Base-by-base conservation (phyloP, 352 stramenopile genomes). In the Discostella stelligera region DNA sequence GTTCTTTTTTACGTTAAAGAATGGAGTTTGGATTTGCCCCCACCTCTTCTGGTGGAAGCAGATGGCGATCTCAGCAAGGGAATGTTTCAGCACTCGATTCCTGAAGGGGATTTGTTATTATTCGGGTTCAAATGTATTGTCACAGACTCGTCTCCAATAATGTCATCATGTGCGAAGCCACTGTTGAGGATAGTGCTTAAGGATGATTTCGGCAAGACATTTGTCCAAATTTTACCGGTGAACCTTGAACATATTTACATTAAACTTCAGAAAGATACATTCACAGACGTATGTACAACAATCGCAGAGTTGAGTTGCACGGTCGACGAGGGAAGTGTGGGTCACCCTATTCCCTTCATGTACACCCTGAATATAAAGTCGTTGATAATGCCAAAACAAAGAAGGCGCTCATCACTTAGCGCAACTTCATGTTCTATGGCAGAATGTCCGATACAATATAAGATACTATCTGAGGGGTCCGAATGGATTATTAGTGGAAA, bases 401-500 rank as follows among this genome's bases (percentile, higher is more conserved):
- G 44, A 48, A 67, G 49, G 20, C 14, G 50, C 73, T 9, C 16
- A 71, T 49, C 32, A 48, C 49, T 56, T n/a, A 37, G 32, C 20
- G 41, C 32, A 50, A 11, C 55, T 56, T 74, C 49, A 56, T 76
- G 58, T 32, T 80, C 59, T 30, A 64, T 69, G 61, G 55, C 39
- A n/a, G 50, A 56, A 50, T 66, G 63, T 10, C 68, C 61, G 0
- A 64, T 82, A 21, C 30, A 79, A 18, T 88, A 83, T 65, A 84
- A 52, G 25, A 85, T 87, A 50, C 18, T 78, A 39, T 82, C 73
- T 37, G 69, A 80, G 53, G 69, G 67, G 4, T 80, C 66, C 23
- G 58, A 87, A 49, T 90, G 84, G 84, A 78, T 90, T 44, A 49
- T 90, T n/a, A 83, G 74, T 54, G 84, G 84, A 39, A 86, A 85